These are phyloP conservation scores for Botrytis sinoallii DNA, from an alignment of 2,329 filamentous ascomycete genomes.

Conservation along the genomic window DNA sequence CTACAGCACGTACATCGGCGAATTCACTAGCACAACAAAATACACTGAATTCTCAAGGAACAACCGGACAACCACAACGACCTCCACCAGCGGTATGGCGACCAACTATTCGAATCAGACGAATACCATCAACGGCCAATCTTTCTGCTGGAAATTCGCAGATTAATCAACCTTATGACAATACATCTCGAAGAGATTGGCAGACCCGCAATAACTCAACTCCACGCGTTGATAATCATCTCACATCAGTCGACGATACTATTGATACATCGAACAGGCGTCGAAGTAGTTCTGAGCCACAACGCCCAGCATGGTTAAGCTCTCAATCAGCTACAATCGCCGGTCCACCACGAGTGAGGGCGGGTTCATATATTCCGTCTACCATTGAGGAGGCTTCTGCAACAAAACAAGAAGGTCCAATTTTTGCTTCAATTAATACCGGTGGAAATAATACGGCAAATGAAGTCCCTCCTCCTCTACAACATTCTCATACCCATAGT, in stretches of 20 bases:
- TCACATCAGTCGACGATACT: not conserved
- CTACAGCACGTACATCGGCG: constrained; percentile 5
- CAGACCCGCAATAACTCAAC: constrained; percentile 7
- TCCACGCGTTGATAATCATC: constrained; percentile 11
- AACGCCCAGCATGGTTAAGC: constrained; percentile 11
- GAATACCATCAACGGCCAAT: constrained; percentile 19
- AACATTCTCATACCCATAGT: constrained; percentile 2
- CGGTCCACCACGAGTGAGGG: constrained; percentile 11
- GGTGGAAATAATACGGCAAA: not conserved
- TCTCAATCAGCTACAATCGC: not conserved
- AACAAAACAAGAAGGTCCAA: not conserved
- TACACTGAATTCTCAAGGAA: not conserved
- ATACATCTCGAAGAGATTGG: constrained; percentile 1
- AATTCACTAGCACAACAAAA: constrained; percentile 8
- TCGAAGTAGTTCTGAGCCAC: constrained; percentile 22
- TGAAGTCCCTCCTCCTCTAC: not conserved
- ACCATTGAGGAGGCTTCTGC: constrained; percentile 15
- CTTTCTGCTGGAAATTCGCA: constrained; percentile 3
- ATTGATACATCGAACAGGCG: constrained; percentile 16
- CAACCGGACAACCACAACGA: constrained; percentile 1
- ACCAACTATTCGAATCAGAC: constrained; percentile 32
- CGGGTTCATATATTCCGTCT: constrained; percentile 16
- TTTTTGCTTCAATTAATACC: not conserved
- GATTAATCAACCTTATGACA: constrained; percentile 2
- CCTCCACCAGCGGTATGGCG: constrained; percentile 19